Percentiles rank a stretch among this genome's conserved stretches.
Conservation (phyloP, 2,329 filamentous ascomycete species). For the Aspergillus pseudotamarii region DNA sequence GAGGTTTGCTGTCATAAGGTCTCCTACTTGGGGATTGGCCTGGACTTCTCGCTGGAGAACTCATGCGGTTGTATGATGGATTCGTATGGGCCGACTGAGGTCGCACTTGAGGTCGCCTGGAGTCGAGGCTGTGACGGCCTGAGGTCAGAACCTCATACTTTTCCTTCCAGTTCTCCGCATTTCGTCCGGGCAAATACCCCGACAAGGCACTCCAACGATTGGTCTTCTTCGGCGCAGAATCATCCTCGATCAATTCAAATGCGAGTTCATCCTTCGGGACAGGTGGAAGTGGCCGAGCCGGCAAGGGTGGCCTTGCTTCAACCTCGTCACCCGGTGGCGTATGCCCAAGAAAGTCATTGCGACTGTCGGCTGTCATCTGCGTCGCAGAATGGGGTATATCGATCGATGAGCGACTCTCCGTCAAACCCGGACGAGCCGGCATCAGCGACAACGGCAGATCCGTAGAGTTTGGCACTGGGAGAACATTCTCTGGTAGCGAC, state of each 20-base stretch:
- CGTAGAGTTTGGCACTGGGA: neutral
- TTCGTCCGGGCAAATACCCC: conserved; percentile 24
- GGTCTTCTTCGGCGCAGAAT: conserved; percentile 18
- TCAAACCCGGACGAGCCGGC: conserved; percentile 17
- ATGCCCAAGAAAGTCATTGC: conserved; percentile 8
- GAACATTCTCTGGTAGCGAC: conserved; percentile 19
- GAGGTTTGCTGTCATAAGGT: conserved; percentile 11
- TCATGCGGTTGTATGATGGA: conserved; percentile 21
- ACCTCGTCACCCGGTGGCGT: neutral
- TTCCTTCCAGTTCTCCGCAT: conserved; percentile 27
- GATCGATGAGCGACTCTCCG: neutral
- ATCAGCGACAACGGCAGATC: conserved; percentile 19
- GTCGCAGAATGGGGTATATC: conserved; percentile 6
- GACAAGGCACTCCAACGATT: conserved; percentile 36
- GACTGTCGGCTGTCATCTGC: conserved; percentile 1
- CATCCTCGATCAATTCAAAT: conserved; percentile 8
- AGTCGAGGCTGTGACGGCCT: conserved; percentile 35
- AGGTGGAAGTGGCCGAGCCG: conserved; percentile 32
- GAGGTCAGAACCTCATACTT: conserved; percentile 25
- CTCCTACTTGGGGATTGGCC: conserved; percentile 30
- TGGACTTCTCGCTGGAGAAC: conserved; percentile 29
- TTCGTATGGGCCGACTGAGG: conserved; percentile 26
- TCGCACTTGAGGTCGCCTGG: conserved; percentile 26
- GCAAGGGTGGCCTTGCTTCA: conserved; percentile 7
- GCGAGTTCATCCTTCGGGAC: conserved; percentile 29